Base-by-base conservation (phyloP, 305 asterid species). In the Solanum hybrid region DNA sequence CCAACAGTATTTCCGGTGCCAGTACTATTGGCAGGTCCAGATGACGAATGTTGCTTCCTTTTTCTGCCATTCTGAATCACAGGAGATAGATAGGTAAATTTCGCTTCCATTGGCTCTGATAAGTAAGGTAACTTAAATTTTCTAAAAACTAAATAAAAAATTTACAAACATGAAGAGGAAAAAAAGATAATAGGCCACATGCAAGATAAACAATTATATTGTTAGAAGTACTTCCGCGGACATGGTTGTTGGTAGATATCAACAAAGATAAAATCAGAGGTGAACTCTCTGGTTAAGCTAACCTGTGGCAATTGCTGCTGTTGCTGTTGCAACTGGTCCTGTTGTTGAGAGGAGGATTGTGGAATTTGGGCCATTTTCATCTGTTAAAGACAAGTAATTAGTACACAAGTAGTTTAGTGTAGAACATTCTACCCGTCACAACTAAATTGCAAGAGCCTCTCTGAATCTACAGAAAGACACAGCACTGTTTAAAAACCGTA, bases 1-100 rank as follows among this genome's bases (percentile, higher is more conserved):
- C 99, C 99, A 29, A 98, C 98, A 0, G 99, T 97, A 93, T 97
- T 98, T 85, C 97, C 99, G 76, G 99, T 98, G 88, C 99, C 99
- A 2, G 99, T 94, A 94, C 99, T 98, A 92, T 98, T 98, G 15
- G 98, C 99, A 37, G 98, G 99, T 45, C 99, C 99, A 91, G 99
- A 98, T 79, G 98, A 91, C n/a, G 92, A 98, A 1, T 95, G 96
- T 90, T 97, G 99, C 94, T 98, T 98, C 90, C 99, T 93, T 93
- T 98, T 98, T 91, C 99, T 94, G 66, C 99, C 98, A 6, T 94
- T 92, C 95, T 97, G 99, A 93, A 31, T 19, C 40, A 84, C 40
- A 84, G 73, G 75, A 84, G 26, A 27, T 19, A 84, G 4, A 51
- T 31, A 51, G 75, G 10, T 84, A 17, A 84, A 84, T 8, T 84